Conservation (phyloP, 2,329 filamentous ascomycete species). For the Tolypocladium album region DNA sequence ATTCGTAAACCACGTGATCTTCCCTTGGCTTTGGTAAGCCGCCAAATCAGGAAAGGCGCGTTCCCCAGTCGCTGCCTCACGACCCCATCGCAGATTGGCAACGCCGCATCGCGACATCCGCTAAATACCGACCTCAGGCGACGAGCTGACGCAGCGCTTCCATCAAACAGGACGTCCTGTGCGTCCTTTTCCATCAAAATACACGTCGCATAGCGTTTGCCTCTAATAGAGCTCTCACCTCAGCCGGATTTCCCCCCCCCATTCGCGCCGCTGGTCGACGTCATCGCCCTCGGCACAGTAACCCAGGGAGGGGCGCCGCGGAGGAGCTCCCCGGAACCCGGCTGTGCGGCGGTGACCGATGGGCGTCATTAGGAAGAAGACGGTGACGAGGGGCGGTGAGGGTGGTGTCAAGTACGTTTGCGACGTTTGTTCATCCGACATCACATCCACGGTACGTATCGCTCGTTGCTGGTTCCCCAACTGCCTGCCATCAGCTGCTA, state of each 20-base stretch:
- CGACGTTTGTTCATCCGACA: slow-evolving; percentile 92
- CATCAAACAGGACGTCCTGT: slow-evolving; percentile 7
- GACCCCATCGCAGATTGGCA: not conserved
- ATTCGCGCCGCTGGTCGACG: slow-evolving; percentile 7
- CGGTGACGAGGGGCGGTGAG: slow-evolving; percentile 71
- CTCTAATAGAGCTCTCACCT: slow-evolving; percentile 9
- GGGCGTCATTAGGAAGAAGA: slow-evolving; percentile 96
- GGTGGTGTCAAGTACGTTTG: slow-evolving; percentile 93
- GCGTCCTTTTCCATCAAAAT: slow-evolving; percentile 16
- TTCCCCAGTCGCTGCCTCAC: not conserved
- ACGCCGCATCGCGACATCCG: slow-evolving; percentile 4
- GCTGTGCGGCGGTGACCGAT: slow-evolving; percentile 33
- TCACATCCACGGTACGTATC: slow-evolving; percentile 78
- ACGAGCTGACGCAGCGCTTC: slow-evolving; percentile 5
- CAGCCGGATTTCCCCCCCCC: slow-evolving; percentile 1
- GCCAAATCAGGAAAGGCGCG: not conserved
- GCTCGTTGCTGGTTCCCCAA: not conserved
- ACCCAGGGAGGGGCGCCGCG: not conserved
- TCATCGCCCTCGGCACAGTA: slow-evolving; percentile 2
- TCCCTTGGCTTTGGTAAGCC: not conserved
- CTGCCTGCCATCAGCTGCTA: not conserved
- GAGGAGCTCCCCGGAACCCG: slow-evolving; percentile 8
- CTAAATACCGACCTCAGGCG: slow-evolving; percentile 7
- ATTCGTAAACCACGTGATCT: not conserved
- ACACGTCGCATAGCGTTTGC: slow-evolving; percentile 10